Conservation (phyloP, 169 alveolate genomes). For the Cryptosporidium canis region DNA sequence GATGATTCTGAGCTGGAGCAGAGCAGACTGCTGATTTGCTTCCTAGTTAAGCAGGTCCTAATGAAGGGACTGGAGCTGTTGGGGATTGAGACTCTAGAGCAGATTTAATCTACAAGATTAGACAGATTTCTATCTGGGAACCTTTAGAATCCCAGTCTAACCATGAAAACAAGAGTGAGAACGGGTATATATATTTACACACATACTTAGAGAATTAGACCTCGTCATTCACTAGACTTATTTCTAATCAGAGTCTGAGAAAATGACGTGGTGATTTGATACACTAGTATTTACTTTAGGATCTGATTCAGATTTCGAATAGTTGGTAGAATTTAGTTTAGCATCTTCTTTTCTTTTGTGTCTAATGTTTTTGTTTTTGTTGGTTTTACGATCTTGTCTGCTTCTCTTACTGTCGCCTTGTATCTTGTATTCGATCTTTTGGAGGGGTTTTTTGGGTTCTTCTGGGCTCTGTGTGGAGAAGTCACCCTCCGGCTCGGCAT, state of each 20-base stretch:
- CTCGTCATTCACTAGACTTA: not conserved
- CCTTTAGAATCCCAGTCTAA: not conserved
- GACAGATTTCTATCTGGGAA: not conserved
- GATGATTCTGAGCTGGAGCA: slow-evolving; percentile 80
- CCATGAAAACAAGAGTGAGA: not conserved
- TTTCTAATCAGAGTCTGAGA: slow-evolving; percentile 60
- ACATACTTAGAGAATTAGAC: too few species aligned
- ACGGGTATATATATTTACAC: not conserved
- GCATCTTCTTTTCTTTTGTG: not conserved
- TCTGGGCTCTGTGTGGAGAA: not conserved
- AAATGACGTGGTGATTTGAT: slow-evolving; percentile 26
- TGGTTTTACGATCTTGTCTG: not conserved
- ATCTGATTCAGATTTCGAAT: not conserved
- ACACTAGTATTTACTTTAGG: not conserved
- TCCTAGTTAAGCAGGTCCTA: slow-evolving; percentile 89
- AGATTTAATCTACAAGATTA: slow-evolving; percentile 75
- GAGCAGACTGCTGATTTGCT: slow-evolving; percentile 90
- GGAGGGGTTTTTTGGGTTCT: not conserved
- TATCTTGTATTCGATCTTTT: slow-evolving; percentile 14
- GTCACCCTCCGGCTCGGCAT: not conserved
- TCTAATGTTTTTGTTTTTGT: not conserved
- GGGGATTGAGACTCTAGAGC: slow-evolving; percentile 85
- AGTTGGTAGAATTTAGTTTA: not conserved
- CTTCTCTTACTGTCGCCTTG: not conserved
- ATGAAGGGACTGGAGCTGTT: slow-evolving; percentile 79